Conservation (phyloP, 2,329 filamentous ascomycete species). For the Diaporthe sp. region DNA sequence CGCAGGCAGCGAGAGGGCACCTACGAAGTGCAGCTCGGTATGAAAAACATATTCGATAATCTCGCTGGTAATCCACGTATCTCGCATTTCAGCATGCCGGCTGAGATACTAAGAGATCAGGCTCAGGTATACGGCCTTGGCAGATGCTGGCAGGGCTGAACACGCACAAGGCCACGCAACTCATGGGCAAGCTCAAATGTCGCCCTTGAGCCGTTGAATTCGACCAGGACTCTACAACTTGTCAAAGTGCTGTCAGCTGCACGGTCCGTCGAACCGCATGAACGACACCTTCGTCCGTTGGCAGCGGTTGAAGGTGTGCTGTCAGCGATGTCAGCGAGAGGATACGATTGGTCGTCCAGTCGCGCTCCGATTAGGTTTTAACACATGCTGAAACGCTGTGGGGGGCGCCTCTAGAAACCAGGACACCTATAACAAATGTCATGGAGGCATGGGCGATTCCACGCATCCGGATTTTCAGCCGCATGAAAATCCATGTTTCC, state of each 20-base stretch:
- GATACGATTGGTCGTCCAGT: slow-evolving; percentile 29
- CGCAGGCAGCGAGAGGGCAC: not conserved
- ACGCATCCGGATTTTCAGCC: slow-evolving; percentile 17
- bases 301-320: not conserved
- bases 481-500: slow-evolving; percentile 19
- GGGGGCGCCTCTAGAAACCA: slow-evolving; percentile 4
- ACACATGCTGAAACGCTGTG: slow-evolving; percentile 29
- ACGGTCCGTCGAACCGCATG: slow-evolving; percentile 21
- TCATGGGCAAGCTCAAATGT: not conserved
- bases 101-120: not conserved
- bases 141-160: slow-evolving; percentile 16
- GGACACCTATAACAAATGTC: slow-evolving; percentile 4
- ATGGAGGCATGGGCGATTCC: not conserved
- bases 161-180: not conserved
- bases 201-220: slow-evolving; percentile 1
- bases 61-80: not conserved
- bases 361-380: slow-evolving; percentile 15
- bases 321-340: not conserved
- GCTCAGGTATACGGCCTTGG: not conserved
- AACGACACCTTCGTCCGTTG: slow-evolving; percentile 21
- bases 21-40: not conserved
- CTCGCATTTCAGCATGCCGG: not conserved
- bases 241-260: slow-evolving; percentile 25
- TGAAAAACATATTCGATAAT: not conserved
- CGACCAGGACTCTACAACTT: not conserved